A percentile compares a stretch with the other conserved stretches of the same genome.
These are phyloP conservation scores for Suillus subaureus DNA, from an alignment of 768 basidiomycete genomes.

Conservation along the genomic window DNA sequence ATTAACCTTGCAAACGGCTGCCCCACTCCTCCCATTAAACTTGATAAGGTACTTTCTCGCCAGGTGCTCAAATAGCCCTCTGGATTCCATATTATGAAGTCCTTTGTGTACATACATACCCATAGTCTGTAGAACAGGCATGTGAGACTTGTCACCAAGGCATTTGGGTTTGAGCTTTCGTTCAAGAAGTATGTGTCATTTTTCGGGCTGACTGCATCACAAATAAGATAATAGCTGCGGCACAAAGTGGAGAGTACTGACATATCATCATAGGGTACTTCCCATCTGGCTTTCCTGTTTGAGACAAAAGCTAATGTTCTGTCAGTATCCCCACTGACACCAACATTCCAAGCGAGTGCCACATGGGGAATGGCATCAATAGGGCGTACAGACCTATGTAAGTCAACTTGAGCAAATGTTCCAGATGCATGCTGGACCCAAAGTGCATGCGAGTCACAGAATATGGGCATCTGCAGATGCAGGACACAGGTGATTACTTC, in stretches of 20 bases:
- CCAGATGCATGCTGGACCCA: conserved; percentile 78
- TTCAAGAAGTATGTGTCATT: conserved; percentile 22
- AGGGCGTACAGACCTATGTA: conserved; percentile 63
- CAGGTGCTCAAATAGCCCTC: conserved; percentile 50
- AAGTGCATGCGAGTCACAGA: conserved; percentile 69
- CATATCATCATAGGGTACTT: conserved; percentile 83
- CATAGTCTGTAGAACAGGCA: conserved; percentile 56
- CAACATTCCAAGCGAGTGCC: conserved; percentile 63
- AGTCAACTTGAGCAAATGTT: conserved; percentile 77
- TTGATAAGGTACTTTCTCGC: conserved; percentile 56
- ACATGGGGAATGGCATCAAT: conserved; percentile 68
- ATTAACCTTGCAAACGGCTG: conserved; percentile 42
- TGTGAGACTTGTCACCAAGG: conserved; percentile 57
- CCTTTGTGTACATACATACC: conserved; percentile 45
- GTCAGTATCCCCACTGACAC: conserved; percentile 25
- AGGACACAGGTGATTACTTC: background rate
- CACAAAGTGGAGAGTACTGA: conserved; percentile 35
- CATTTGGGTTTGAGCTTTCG: conserved; percentile 49
- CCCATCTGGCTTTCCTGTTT: conserved; percentile 54
- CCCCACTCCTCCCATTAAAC: conserved; percentile 50
- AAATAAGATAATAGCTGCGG: background rate
- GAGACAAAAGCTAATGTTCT: conserved; percentile 70
- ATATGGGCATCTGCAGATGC: conserved; percentile 58
- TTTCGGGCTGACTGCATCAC: conserved; percentile 40
- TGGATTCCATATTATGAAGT: conserved; percentile 23